Base-by-base conservation (phyloP, 73 alveolate species). In the Symbiodinium pilosum region DNA sequence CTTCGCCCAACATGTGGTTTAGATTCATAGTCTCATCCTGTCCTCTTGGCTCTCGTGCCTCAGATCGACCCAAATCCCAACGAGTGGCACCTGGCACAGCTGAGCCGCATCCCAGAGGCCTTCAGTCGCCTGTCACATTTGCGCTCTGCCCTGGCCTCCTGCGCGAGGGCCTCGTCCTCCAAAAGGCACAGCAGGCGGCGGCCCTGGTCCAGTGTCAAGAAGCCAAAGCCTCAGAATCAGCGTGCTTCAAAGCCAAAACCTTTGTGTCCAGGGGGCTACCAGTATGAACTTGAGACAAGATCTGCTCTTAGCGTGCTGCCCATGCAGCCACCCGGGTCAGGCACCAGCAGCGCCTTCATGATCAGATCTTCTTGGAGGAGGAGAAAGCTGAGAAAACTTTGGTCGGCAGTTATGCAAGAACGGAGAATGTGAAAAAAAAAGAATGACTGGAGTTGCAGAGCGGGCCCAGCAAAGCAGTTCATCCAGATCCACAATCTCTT, bases 61-160 rank as follows among this genome's bases (percentile, higher is more conserved):
- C 16, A 54, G 94, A 64, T 87, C 94, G 32, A 87, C 94, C 94
- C 94, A 87, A 87, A 87, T 43, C 41, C 94, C 94, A 32, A 87
- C 94, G 69, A 87, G 43, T 41, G 94, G 94, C 85, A 87, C 94
- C 94, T 87, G n/a, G n/a, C 83, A 30, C 34, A 30, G 14, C 83
- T 2, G 16, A 8, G 9, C 83, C 39, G 38, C 1, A 3, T 26
- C 28, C 9, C 44, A 73, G 26, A 20, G 36, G 30, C 36, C 44
- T 20, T 16, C n/a, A 73, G 64, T 28, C 30, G 32, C 89, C 24
- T 16, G 52, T 39, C 68, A 32, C 20, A 14, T 34, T 41, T 16
- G 34, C 16, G 4, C 40, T 43, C 26, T 12, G 11, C 43, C 84
- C 42, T 21, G 36, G 41, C 94, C 94, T 86, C 84, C 64, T 54